phyloP scores from a whole-genome alignment of 441 rosid species.

The Oxalis stricta region DNA sequence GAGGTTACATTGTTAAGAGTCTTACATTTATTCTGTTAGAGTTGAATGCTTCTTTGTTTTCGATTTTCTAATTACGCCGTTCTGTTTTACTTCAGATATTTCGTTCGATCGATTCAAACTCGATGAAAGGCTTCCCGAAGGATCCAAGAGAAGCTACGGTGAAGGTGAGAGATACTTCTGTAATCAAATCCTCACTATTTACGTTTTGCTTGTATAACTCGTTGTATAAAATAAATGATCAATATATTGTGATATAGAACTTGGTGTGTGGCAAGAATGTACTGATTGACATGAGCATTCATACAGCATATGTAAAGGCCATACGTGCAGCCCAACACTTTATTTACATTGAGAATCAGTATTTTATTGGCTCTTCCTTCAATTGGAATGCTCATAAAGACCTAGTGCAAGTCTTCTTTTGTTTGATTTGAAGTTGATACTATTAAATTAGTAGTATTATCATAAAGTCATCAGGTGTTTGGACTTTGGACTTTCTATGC shows the following conservation, averaged over 20 bases:
- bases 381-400: slow-evolving; percentile 77
- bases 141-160: slow-evolving; percentile 65
- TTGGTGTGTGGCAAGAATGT: slow-evolving; percentile 88
- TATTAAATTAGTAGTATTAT: too few relatives aligned
- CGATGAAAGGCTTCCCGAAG: slow-evolving; percentile 84
- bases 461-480: too few relatives aligned
- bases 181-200: neutral
- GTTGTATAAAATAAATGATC: slow-evolving; percentile 8
- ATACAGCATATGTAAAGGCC: slow-evolving; percentile 92
- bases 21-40: too few relatives aligned
- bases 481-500: too few relatives aligned
- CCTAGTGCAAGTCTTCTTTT: too few relatives aligned
- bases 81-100: slow-evolving; percentile 44
- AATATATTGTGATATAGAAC: slow-evolving; percentile 46
- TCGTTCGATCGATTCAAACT: slow-evolving; percentile 93
- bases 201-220: neutral
- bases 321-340: slow-evolving; percentile 96
- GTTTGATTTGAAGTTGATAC: too few relatives aligned
- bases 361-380: slow-evolving; percentile 87
- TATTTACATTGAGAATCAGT: slow-evolving; percentile 94
- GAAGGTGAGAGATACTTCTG: slow-evolving; percentile 35
- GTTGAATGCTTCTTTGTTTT: neutral
- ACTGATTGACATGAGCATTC: slow-evolving; percentile 97
- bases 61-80: slow-evolving; percentile 5
- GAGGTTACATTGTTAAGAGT: too few relatives aligned